Conservation (phyloP, 2,329 filamentous ascomycete genomes). For the Aspergillus novofumigatus region DNA sequence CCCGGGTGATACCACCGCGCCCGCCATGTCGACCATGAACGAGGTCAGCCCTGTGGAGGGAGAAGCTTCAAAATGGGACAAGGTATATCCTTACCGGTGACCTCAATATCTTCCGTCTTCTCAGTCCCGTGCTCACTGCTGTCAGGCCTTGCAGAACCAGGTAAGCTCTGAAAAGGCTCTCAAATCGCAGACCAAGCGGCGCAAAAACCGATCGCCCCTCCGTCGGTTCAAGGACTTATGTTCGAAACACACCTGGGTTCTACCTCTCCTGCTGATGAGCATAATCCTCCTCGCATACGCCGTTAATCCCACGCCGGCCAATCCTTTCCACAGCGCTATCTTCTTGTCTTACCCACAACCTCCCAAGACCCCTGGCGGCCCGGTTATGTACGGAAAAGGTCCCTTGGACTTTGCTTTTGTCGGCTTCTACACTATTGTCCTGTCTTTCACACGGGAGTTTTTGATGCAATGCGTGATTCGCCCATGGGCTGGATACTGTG, state of each 20-base stretch:
- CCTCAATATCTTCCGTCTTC: neutral
- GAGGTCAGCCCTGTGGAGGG: conserved; percentile 30
- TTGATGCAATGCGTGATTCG: conserved; percentile 87
- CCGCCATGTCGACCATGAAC: conserved; percentile 45
- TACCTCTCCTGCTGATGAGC: conserved; percentile 64
- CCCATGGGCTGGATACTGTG: conserved; percentile 66
- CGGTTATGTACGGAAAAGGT: conserved; percentile 82
- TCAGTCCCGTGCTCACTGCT: conserved; percentile 4
- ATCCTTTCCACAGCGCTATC: conserved; percentile 75
- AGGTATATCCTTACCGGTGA: conserved; percentile 21
- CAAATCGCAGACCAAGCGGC: conserved; percentile 41
- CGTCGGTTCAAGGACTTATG: conserved; percentile 42
- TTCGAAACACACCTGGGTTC: conserved; percentile 56
- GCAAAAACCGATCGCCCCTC: conserved; percentile 40
- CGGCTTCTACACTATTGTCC: conserved; percentile 79
- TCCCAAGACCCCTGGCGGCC: conserved; percentile 43
- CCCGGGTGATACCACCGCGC: conserved; percentile 44
- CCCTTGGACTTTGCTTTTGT: conserved; percentile 81
- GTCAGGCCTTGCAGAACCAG: conserved; percentile 19
- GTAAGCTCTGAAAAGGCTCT: conserved; percentile 22
- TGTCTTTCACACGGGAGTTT: conserved; percentile 92
- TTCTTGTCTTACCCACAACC: conserved; percentile 85
- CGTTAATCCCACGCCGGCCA: conserved; percentile 70
- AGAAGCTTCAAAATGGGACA: conserved; percentile 25
- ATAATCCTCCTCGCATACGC: conserved; percentile 66